Base-by-base conservation (phyloP, 306 rosid species). In the Corylus avellana region DNA sequence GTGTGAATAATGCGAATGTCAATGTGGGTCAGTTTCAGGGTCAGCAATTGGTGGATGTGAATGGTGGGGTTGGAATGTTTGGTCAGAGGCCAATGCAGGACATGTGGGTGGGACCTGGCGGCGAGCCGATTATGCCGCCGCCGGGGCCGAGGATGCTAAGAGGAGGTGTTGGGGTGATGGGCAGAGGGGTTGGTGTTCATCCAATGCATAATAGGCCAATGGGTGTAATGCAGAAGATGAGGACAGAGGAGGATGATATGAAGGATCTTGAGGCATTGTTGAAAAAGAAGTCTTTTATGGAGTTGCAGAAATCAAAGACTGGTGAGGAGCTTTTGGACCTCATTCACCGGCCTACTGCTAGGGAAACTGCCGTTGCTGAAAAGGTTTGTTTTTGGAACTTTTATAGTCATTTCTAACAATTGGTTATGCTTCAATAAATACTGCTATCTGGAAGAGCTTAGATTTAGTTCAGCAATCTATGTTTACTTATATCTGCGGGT, bases 291-390 rank as follows among this genome's bases (percentile, higher is more conserved):
- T 89, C 97, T 12, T 93, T 81, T 70, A 83, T 75, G 86, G 98
- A 96, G 87, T 8, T 84, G 90, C 96, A 96, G 81, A 88, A 93
- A 86, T 91, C 96, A 56, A 96, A 90, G 85, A 90, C 96, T 12
- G 96, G 98, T 2, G 96, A 96, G 90, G 99, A 93, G 94, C 93
- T 96, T 75, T 82, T 91, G 92, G 93, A 96, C 90, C 92, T 96
- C 73, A 90, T 96, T 81, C 98, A 93, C 84, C 90, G 94, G 75
- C 99, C 99, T 14, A 93, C 99, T 71, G 98, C 98, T 1, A 90
- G 0, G 91, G 99, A 96, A 87, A 93, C 97, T 84, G 96, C 97
- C 73, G 91, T 87, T 47, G 99, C 98, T n/a, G 94, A 92, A n/a
- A 93, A 93, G 99, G 99, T 95, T 78, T 68, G 84, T 76, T 14